Evolutionary conservation across 2,329 filamentous ascomycete species (phyloP).

Genomic region (Diaporthe amygdali): DNA sequence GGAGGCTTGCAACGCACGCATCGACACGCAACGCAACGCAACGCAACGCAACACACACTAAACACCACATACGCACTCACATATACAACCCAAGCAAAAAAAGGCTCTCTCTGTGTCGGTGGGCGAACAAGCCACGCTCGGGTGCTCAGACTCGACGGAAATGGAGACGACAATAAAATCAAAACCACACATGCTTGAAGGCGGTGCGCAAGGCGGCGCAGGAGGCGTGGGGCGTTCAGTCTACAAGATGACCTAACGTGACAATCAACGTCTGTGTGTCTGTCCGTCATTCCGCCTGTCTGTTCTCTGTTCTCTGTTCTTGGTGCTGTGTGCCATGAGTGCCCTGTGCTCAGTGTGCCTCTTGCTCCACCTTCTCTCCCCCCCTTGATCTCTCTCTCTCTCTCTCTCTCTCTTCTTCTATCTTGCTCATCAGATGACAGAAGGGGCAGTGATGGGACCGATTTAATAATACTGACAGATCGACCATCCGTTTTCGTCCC

Average conservation of each 20-base stretch:
- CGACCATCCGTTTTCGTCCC: background rate
- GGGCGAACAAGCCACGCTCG: slow-evolving; percentile 16
- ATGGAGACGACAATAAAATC: slow-evolving; percentile 6
- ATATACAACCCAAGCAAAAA: background rate
- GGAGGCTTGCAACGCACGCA: background rate
- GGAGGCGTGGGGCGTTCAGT: slow-evolving; percentile 1
- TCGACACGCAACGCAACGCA: background rate
- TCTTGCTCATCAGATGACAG: background rate
- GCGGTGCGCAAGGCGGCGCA: background rate
- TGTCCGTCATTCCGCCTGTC: background rate
- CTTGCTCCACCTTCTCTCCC: background rate
- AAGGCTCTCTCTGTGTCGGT: background rate
- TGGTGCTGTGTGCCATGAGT: no score
- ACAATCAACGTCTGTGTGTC: slow-evolving; percentile 3
- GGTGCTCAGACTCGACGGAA: background rate
- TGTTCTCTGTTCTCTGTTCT: background rate
- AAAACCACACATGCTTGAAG: background rate
- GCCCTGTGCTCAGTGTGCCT: background rate
- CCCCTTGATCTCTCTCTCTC: background rate
- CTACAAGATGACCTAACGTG: background rate
- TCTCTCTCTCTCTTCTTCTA: background rate
- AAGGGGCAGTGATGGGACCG: background rate
- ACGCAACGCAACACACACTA: background rate
- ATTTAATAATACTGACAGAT: background rate
- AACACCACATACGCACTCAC: background rate